Evolutionary conservation across 1,284 basidiomycete genomes (phyloP).

Genomic region (Apiotrichum veenhuisii): DNA sequence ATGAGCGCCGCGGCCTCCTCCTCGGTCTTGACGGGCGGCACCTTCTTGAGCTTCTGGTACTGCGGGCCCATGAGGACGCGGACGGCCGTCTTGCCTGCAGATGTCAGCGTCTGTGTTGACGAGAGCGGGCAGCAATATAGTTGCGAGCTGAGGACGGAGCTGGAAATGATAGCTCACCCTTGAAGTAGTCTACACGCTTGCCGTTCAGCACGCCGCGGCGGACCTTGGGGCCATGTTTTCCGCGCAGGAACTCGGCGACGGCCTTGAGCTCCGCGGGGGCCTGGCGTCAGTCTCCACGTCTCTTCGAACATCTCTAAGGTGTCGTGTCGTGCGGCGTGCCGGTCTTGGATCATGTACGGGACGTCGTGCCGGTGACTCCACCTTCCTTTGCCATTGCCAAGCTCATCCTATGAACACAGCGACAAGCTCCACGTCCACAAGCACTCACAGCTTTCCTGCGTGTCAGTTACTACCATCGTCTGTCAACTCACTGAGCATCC

Average conservation of each 20-base stretch:
- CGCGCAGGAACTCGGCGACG: conserved; percentile 78
- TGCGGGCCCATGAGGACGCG: conserved; percentile 87
- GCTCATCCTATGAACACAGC: too few relatives aligned
- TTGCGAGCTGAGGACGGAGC: too few relatives aligned
- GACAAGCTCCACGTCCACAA: background rate
- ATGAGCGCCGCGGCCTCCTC: conserved; percentile 70
- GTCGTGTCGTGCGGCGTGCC: background rate
- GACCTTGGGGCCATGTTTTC: conserved; percentile 81
- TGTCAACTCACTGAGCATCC: conserved; percentile 17
- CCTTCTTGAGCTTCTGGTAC: conserved; percentile 82
- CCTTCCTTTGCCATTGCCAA: too few relatives aligned
- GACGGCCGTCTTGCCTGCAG: conserved; percentile 79
- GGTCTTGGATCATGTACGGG: background rate
- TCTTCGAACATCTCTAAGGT: too few relatives aligned
- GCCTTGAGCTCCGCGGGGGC: conserved; percentile 72
- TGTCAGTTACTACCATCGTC: background rate
- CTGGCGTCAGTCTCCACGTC: conserved; percentile 25
- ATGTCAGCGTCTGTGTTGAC: conserved; percentile 2
- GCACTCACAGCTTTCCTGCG: conserved; percentile 18
- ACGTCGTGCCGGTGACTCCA: too few relatives aligned
- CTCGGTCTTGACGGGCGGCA: conserved; percentile 71
- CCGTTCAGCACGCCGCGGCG: conserved; percentile 87
- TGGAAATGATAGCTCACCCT: conserved; percentile 60
- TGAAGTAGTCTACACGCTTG: conserved; percentile 96
- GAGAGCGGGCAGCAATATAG: too few relatives aligned